phyloP scores from a whole-genome alignment of 805 yeast genomes.

The Nakazawaea ambrosiae region DNA sequence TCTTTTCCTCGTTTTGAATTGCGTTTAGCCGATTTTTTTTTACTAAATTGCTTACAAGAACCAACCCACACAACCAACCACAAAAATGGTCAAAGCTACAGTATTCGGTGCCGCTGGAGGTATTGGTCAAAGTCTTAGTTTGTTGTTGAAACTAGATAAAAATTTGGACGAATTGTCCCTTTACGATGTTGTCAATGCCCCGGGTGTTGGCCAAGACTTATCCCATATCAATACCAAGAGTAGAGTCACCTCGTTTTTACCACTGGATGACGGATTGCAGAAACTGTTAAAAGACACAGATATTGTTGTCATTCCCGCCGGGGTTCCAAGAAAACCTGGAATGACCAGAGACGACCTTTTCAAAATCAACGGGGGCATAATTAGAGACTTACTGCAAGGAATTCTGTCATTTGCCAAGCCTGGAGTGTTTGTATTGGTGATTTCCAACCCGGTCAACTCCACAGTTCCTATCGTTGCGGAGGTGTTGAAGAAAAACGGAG shows the following conservation, averaged over 20 bases:
- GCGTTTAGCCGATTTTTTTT: too few relatives aligned
- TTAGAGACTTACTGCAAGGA: conserved; percentile 42
- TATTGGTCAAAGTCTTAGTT: conserved; percentile 87
- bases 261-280: conserved; percentile 25
- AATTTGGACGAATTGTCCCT: conserved; percentile 60
- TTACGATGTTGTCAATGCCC: conserved; percentile 77
- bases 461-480: conserved; percentile 87
- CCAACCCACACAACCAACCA: too few relatives aligned
- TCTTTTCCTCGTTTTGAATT: too few relatives aligned
- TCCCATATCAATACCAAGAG: conserved; percentile 75
- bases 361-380: conserved; percentile 50
- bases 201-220: conserved; percentile 86
- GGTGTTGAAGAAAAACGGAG: conserved; percentile 60
- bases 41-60: too few relatives aligned
- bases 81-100: conserved; percentile 51
- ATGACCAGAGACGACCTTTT: conserved; percentile 60
- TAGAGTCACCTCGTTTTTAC: conserved; percentile 36
- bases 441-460: conserved; percentile 92
- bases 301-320: conserved; percentile 52
- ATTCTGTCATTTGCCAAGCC: conserved; percentile 50
- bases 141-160: conserved; percentile 66
- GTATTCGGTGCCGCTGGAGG: conserved; percentile 94
- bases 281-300: conserved; percentile 38
- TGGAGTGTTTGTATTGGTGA: conserved; percentile 69
- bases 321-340: conserved; percentile 59